phyloP scores from a whole-genome alignment of 2,329 filamentous ascomycete genomes.

The Byssothecium circinans region DNA sequence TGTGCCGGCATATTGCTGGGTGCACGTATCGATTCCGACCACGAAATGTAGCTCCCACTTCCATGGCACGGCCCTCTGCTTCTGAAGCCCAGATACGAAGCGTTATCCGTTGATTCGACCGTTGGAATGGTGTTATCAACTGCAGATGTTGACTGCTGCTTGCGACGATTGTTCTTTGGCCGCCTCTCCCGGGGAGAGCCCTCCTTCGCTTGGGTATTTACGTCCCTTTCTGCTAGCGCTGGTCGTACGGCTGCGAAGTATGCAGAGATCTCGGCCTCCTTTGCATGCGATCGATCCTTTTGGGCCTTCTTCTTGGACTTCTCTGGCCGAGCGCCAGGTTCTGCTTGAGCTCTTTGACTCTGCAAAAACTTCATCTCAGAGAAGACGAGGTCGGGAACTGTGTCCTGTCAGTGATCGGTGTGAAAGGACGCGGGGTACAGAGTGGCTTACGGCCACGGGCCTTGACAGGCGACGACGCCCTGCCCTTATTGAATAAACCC shows the following conservation, averaged over 20 bases:
- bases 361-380: constrained; percentile 55
- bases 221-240: constrained; percentile 25
- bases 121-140: constrained; percentile 25
- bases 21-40: constrained; percentile 45
- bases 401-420: constrained; percentile 21
- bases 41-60: constrained; percentile 44
- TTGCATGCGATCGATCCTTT: constrained; percentile 34
- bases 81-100: constrained; percentile 42
- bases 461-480: constrained; percentile 49
- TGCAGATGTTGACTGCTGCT: constrained; percentile 13
- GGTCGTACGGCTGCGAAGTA: constrained; percentile 46
- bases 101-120: constrained; percentile 39
- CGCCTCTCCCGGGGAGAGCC: constrained; percentile 1
- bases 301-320: constrained; percentile 33
- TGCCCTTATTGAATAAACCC: constrained; percentile 54
- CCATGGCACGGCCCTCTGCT: constrained; percentile 34
- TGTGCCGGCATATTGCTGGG: constrained; percentile 18
- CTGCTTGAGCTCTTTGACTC: constrained; percentile 32
- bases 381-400: constrained; percentile 56
- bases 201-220: constrained; percentile 20
- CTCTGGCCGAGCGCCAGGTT: constrained; percentile 27
- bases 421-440: constrained; percentile 11
- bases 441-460: constrained; percentile 46
- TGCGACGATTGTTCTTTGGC: constrained; percentile 9
- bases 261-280: constrained; percentile 48